Conservation (phyloP, 352 stramenopile genomes). For the Phytophthora colocasiae region DNA sequence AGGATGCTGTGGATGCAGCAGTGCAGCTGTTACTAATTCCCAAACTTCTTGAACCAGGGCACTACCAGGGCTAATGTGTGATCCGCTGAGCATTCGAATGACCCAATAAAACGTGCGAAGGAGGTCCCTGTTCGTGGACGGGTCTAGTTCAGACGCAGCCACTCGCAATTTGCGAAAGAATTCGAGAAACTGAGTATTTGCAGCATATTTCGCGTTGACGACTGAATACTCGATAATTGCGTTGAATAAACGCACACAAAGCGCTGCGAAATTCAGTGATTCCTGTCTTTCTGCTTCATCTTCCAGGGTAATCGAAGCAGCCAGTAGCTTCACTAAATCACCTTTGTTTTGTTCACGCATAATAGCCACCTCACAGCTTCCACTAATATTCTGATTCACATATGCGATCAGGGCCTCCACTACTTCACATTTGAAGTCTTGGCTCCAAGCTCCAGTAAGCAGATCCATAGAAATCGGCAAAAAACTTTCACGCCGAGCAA, state of each 20-base stretch:
- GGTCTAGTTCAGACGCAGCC: not conserved
- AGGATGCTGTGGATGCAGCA: slow-evolving; percentile 3
- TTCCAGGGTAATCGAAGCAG: not conserved
- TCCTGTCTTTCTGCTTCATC: not conserved
- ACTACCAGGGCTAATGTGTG: not conserved
- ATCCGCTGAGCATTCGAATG: slow-evolving; percentile 7
- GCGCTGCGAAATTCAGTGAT: not conserved
- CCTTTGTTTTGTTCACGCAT: slow-evolving; percentile 12
- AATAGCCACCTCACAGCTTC: slow-evolving; percentile 12
- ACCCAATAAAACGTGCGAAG: slow-evolving; percentile 7
- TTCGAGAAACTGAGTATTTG: too few relatives aligned
- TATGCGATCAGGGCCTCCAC: slow-evolving; percentile 15
- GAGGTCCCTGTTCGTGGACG: slow-evolving; percentile 4
- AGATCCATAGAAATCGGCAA: slow-evolving; percentile 18
- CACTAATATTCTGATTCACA: slow-evolving; percentile 14
- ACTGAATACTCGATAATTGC: slow-evolving; percentile 26
- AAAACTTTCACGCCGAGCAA: slow-evolving; percentile 13
- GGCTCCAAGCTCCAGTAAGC: not conserved
- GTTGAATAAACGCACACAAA: slow-evolving; percentile 18
- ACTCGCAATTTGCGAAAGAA: too few relatives aligned
- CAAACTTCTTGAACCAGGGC: slow-evolving; percentile 9
- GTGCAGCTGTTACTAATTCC: not conserved
- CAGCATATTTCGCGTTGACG: slow-evolving; percentile 17
- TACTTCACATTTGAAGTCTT: not conserved
- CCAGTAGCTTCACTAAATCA: slow-evolving; percentile 23